Conservation (phyloP, 2,329 filamentous ascomycete species). For the Diaporthe citrichinensis region DNA sequence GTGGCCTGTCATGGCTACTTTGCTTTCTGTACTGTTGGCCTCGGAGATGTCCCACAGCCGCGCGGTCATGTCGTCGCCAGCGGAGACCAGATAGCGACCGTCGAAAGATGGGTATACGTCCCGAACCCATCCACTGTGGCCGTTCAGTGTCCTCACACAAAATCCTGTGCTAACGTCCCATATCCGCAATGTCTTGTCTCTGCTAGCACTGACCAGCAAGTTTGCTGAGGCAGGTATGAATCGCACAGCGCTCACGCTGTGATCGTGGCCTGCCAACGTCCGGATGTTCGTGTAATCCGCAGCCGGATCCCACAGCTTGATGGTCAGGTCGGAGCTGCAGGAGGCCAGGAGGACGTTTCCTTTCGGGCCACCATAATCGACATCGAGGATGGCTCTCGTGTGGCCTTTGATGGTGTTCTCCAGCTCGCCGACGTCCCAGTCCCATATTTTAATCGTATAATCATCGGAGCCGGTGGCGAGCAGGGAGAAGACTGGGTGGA, state of each 20-base stretch:
- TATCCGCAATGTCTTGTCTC: conserved; percentile 87
- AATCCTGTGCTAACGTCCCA: conserved; percentile 96
- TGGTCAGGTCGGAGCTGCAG: conserved; percentile 90
- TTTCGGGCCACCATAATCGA: conserved; percentile 90
- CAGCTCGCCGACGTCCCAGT: conserved; percentile 93
- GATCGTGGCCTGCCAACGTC: conserved; percentile 91
- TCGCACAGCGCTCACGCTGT: conserved; percentile 88
- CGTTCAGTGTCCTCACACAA: conserved; percentile 87
- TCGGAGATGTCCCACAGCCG: conserved; percentile 89
- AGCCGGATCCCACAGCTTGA: conserved; percentile 93
- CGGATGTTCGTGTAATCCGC: conserved; percentile 96
- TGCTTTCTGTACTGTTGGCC: conserved; percentile 75
- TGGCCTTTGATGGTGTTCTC: conserved; percentile 93
- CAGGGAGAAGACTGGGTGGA: conserved; percentile 92
- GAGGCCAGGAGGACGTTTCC: conserved; percentile 83
- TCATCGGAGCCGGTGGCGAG: conserved; percentile 93
- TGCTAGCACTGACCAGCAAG: conserved; percentile 85
- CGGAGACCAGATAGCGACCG: conserved; percentile 85
- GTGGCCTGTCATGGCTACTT: conserved; percentile 85
- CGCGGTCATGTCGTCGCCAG: conserved; percentile 84
- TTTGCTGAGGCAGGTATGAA: conserved; percentile 93
- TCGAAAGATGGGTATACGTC: conserved; percentile 87
- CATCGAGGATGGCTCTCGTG: conserved; percentile 87
- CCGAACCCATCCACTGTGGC: conserved; percentile 90
- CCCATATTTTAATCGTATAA: conserved; percentile 96